Base-by-base conservation (phyloP, 345 rosid species). In the Lepidium africanum region DNA sequence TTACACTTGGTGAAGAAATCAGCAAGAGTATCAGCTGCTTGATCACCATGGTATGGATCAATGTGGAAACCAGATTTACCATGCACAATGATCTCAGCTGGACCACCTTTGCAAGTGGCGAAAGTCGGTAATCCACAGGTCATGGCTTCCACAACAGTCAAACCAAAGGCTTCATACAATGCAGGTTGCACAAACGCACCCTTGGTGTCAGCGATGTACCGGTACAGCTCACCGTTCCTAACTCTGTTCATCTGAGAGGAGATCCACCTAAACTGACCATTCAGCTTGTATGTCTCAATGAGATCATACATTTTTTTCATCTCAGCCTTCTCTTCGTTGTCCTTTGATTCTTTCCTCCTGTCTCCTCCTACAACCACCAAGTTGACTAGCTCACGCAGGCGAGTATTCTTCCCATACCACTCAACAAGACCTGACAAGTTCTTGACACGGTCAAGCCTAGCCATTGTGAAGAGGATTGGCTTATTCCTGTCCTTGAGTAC, bases 101-200 rank as follows among this genome's bases (percentile, higher is more conserved):
- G 98, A 23, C 98, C 98, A 75, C 96, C 98, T 19, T 92, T 85
- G 79, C 86, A 82, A 16, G 98, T 92, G 75, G 99, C 99, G 70
- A 94, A 87, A 57, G 97, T 89, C 7, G 99, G 99, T 60, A 94
- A 87, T 8, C 90, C 97, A 72, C 97, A 94, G 6, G 96, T 94
- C 99, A 94, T 94, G 42, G 99, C 92, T 73, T 94, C 96, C 74
- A 87, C 87, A 45, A 94, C 99, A 12, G 97, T 94, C 19, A 94
- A 83, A 13, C 99, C 99, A 79, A 91, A 94, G 61, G 99, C 97
- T 83, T 94, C 99, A 75, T 92, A 92, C 39, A 89, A 84, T 41
- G 87, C 95, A 0, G 65, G 50, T 86, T 94, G 99, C 45, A 94
- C 97, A 76, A 94, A 94, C 32, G 83, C 91, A 15, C 99, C 97